Evolutionary conservation across 371 early-diverging fungal genomes (phyloP).

Genomic region (Conidiobolus incongruus): DNA sequence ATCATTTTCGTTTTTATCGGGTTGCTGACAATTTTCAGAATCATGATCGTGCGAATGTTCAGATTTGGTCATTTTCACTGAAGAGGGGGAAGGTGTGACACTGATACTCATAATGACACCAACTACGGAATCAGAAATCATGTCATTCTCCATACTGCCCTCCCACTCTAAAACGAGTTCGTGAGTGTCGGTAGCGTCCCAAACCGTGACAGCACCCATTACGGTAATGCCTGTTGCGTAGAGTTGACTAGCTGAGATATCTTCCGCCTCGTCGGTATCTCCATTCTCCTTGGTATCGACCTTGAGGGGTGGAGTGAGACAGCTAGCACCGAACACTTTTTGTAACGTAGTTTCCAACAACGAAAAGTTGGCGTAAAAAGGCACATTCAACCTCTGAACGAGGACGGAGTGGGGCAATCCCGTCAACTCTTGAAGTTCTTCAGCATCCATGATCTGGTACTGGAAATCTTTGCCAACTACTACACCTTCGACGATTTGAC

Average conservation of each 20-base stretch:
- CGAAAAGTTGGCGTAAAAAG: slow-evolving; percentile 50
- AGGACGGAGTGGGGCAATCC: slow-evolving; percentile 53
- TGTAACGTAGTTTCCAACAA: slow-evolving; percentile 73
- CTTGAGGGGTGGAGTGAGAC: too few relatives aligned
- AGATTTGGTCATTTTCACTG: too few relatives aligned
- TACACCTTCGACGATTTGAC: slow-evolving; percentile 49
- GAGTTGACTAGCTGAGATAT: slow-evolving; percentile 5
- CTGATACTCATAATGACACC: slow-evolving; percentile 70
- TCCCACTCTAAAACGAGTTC: slow-evolving; percentile 66
- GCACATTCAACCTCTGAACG: slow-evolving; percentile 53
- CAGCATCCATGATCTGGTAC: slow-evolving; percentile 57
- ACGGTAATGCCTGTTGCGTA: slow-evolving; percentile 10
- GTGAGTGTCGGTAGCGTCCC: neutral
- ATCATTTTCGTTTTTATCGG: too few relatives aligned
- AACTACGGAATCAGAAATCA: slow-evolving; percentile 86
- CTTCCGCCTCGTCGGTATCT: slow-evolving; percentile 7
- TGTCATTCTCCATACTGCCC: slow-evolving; percentile 76
- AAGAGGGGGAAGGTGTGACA: slow-evolving; percentile 66
- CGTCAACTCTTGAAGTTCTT: slow-evolving; percentile 55
- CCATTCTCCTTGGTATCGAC: too few relatives aligned
- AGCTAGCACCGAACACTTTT: slow-evolving; percentile 72
- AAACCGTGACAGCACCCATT: neutral
- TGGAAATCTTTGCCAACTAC: slow-evolving; percentile 77
- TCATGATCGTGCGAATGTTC: too few relatives aligned
- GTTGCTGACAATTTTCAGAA: too few relatives aligned